These are phyloP conservation scores for Ormosia emarginata DNA, from an alignment of 306 rosid species.

Conservation along the genomic window DNA sequence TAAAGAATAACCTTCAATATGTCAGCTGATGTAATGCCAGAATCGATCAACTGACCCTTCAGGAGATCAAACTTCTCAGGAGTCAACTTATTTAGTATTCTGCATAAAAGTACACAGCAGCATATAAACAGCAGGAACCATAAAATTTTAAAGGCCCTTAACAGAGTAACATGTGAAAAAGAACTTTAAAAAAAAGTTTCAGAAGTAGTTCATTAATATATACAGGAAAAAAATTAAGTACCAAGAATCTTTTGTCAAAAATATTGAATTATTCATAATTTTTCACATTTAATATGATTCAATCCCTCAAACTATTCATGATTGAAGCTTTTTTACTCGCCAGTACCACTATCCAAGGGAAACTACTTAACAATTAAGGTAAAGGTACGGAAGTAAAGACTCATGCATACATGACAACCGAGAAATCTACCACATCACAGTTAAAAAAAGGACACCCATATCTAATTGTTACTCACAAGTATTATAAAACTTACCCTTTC, in stretches of 20 bases:
- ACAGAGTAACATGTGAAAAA: neutral
- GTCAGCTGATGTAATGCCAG: constrained; percentile 85
- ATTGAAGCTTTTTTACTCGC: neutral
- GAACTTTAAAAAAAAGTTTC: neutral
- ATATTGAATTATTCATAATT: neutral
- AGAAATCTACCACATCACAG: neutral
- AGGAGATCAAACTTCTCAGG: constrained; percentile 86
- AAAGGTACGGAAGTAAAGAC: neutral
- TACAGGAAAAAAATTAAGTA: neutral
- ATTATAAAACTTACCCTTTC: constrained; percentile 61
- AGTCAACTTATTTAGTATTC: constrained; percentile 78
- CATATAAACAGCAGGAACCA: neutral
- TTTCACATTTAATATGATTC: neutral
- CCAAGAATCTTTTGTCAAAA: neutral
- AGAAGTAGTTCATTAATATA: neutral
- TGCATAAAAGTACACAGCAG: constrained; percentile 18
- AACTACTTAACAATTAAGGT: neutral
- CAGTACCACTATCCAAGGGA: neutral
- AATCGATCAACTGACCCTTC: constrained; percentile 75
- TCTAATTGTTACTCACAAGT: neutral
- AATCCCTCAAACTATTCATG: neutral
- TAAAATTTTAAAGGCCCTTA: neutral
- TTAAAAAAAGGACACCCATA: neutral
- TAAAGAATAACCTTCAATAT: constrained; percentile 58
- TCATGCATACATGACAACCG: neutral